Evolutionary conservation across 495 filamentous ascomycete species (phyloP).

Genomic region (Choiromyces venosus): DNA sequence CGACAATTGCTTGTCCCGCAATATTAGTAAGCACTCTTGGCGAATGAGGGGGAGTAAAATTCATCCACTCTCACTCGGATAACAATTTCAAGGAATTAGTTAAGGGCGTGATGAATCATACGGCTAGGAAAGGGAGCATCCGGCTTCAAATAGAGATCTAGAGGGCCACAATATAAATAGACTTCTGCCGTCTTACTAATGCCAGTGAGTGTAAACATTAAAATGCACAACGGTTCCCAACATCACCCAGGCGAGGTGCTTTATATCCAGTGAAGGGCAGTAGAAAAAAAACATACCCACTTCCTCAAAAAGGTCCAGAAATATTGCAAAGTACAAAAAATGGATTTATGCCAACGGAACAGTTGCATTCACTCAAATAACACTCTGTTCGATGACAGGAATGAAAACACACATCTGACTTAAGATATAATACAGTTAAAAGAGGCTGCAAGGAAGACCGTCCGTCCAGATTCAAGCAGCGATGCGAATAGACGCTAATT

Average conservation of each 20-base stretch:
- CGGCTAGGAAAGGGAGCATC: neutral
- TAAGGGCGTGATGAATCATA: neutral
- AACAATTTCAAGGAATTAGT: neutral
- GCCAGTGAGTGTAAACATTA: neutral
- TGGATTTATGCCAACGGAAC: neutral
- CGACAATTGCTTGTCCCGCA: neutral
- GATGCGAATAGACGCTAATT: neutral
- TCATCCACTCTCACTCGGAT: neutral
- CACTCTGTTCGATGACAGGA: neutral
- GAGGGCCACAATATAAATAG: neutral
- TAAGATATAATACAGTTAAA: neutral
- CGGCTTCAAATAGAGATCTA: neutral
- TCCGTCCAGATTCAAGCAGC: neutral
- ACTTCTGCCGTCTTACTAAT: neutral
- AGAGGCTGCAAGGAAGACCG: neutral
- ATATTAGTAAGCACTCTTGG: neutral
- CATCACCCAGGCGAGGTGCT: neutral
- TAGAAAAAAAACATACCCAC: no score
- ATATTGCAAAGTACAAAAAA: neutral
- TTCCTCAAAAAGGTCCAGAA: neutral
- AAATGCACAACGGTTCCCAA: neutral
- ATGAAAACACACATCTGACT: neutral
- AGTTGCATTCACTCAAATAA: neutral
- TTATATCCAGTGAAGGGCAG: neutral
- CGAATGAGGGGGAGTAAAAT: neutral